These are phyloP conservation scores for Haematococcus sp. DNA, from an alignment of 139 green algal genomes.

Conservation along the genomic window DNA sequence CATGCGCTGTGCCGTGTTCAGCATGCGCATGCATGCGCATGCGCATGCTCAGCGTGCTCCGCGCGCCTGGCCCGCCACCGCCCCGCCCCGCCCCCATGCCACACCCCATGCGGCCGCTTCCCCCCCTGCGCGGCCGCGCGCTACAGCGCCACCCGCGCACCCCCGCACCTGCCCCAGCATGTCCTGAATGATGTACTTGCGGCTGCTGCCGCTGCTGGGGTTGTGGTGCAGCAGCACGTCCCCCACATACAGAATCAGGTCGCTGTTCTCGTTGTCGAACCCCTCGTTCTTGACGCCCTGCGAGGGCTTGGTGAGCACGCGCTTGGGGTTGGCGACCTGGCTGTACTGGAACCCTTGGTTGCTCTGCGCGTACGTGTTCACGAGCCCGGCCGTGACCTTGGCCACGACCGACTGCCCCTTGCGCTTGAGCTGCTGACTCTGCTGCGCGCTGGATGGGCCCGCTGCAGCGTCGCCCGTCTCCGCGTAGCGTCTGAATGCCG, in stretches of 20 bases:
- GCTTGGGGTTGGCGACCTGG: conserved; percentile 28
- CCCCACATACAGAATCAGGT: conserved; percentile 83
- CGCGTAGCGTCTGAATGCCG: too few relatives aligned
- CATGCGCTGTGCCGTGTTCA: too few relatives aligned
- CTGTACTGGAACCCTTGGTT: conserved; percentile 45
- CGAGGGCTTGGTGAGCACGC: conserved; percentile 73
- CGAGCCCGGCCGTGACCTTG: conserved; percentile 14
- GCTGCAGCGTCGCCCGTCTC: too few relatives aligned
- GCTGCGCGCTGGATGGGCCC: too few relatives aligned
- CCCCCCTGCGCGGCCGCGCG: background rate
- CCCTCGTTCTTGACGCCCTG: conserved; percentile 64
- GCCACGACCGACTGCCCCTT: conserved; percentile 10
- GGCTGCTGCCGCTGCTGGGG: conserved; percentile 13
- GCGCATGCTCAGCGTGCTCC: too few relatives aligned
- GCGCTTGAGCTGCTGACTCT: too few relatives aligned
- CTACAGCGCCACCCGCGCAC: background rate
- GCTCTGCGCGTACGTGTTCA: conserved; percentile 35
- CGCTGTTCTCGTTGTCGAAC: conserved; percentile 82
- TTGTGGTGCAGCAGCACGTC: conserved; percentile 60
- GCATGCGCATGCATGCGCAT: too few relatives aligned
- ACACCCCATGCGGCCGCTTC: too few relatives aligned
- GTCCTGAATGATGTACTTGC: conserved; percentile 23
- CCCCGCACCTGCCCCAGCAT: conserved; percentile 16
- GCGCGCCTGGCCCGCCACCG: too few relatives aligned
- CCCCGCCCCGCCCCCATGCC: too few relatives aligned